Conservation (phyloP, 2,329 filamentous ascomycete species). For the Celoporthe dispersa region DNA sequence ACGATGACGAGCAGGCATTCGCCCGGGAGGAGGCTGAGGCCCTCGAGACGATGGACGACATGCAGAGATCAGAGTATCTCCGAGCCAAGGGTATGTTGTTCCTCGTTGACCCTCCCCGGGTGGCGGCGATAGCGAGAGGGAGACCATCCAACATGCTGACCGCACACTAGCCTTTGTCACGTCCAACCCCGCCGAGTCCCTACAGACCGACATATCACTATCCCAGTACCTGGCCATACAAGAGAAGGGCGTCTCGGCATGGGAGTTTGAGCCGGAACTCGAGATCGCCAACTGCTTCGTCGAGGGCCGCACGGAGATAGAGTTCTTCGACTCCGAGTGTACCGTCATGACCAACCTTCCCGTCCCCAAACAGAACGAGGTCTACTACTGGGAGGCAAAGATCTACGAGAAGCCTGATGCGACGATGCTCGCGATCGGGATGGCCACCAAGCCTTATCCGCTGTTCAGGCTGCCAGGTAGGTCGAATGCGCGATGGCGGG, state of each 20-base stretch:
- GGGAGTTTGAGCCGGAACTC: conserved; percentile 99
- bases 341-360: conserved; percentile 96
- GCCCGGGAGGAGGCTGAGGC: conserved; percentile 92
- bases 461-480: conserved; percentile 90
- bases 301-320: conserved; percentile 92
- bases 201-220: conserved; percentile 94
- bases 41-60: conserved; percentile 92
- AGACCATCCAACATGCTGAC: conserved; percentile 18
- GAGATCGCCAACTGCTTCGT: conserved; percentile 99
- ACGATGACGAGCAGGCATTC: conserved; percentile 96
- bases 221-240: conserved; percentile 98
- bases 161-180: conserved; percentile 77
- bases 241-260: conserved; percentile 98
- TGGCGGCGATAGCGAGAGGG: background rate
- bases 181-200: conserved; percentile 91
- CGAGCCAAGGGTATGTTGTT: conserved; percentile 81
- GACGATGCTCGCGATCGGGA: conserved; percentile 85
- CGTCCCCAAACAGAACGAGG: conserved; percentile 97
- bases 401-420: conserved; percentile 95
- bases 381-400: conserved; percentile 99
- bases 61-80: conserved; percentile 86
- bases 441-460: conserved; percentile 96
- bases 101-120: background rate
- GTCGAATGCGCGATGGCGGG: conserved; percentile 37
- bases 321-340: conserved; percentile 98